Evolutionary conservation across 768 basidiomycete species (phyloP), one percentile per base, ranked within the genome.

Genomic region (Russula vinacea): DNA sequence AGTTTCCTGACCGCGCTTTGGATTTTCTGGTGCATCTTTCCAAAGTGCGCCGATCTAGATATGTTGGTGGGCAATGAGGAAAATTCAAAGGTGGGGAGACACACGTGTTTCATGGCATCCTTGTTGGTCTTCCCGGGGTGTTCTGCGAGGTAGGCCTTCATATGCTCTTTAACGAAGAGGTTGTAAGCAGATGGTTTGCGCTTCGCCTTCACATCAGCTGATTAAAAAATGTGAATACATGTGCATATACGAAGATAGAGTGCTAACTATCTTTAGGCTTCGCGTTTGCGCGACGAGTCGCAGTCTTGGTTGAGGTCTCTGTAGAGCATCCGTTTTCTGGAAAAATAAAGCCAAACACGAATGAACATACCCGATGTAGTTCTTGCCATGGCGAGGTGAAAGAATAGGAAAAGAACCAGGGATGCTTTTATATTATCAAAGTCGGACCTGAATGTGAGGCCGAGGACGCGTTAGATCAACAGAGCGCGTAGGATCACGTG

Each of bases 11-110:
- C 84, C 85, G 29, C 83, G 80, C 64, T 84, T 86, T 1, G 86
- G 85, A 70, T 87, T 87, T 70, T 85, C 84, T 1, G 83, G 83
- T 0, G 85, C 78, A 61, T 84, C 79, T 51, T 75, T 78, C 86
- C 86, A 87, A 60, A 83, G 60, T 0, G 71, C 75, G 6, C 80
- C 84, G 65, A 87, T 84, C 86, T 87, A 67, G 1, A 37, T 26
- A 53, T 32, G 52, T 29, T 55, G 32, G 60, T 54, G 29, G 19
- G 29, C 2, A 13, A 44, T 24, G 40, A 33, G 44, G n/a, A 42
- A 33, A 16, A 47, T 19, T 2, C 10, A 24, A 19, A 32, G 16
- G 14, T 3, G 24, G 57, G 24, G 3, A 37, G 22, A 62, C 71
- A n/a, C 65, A 79, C 80, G 68, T 77, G 77, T 33, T 45, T 45